Percentiles rank a stretch among this genome's conserved stretches.
Evolutionary conservation across 805 yeast genomes (phyloP).

Genomic region (Zygoascus biomembranicola): DNA sequence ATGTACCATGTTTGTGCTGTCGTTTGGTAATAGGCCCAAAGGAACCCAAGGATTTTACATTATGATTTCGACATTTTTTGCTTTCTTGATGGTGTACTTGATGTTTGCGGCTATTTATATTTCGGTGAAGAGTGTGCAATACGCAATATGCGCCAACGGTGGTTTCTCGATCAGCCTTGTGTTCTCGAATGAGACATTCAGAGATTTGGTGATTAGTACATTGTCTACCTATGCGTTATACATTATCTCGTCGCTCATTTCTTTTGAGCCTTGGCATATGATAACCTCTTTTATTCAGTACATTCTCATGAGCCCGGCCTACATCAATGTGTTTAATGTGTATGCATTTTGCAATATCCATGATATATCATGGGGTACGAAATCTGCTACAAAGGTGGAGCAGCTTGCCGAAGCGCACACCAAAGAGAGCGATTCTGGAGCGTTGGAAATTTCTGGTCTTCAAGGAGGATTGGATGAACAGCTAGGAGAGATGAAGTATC

Average conservation of each 20-base stretch:
- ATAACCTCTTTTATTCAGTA: conserved; percentile 81
- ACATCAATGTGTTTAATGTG: conserved; percentile 82
- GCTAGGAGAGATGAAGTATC: conserved; percentile 71
- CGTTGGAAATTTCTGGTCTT: conserved; percentile 33
- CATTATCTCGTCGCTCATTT: conserved; percentile 66
- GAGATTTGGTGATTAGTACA: conserved; percentile 83
- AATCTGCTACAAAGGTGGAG: conserved; percentile 60
- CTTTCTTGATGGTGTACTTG: conserved; percentile 82
- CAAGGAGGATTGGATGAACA: conserved; percentile 54
- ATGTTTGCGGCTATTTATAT: conserved; percentile 78
- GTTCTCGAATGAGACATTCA: conserved; percentile 60
- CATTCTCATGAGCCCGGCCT: conserved; percentile 75
- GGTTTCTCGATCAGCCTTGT: conserved; percentile 37
- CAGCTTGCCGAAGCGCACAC: conserved; percentile 83
- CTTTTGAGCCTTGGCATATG: conserved; percentile 90
- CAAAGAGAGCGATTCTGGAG: conserved; percentile 54
- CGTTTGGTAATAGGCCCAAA: conserved; percentile 90
- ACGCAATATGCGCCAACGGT: conserved; percentile 38
- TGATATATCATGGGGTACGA: conserved; percentile 97
- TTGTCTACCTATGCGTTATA: conserved; percentile 78
- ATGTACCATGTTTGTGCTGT: conserved; percentile 76
- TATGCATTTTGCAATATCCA: conserved; percentile 95
- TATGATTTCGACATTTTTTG: conserved; percentile 69
- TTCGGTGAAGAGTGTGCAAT: conserved; percentile 63
- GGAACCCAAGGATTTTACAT: conserved; percentile 78